Base-by-base conservation (phyloP, 306 rosid genomes). In the Quercus alba region DNA sequence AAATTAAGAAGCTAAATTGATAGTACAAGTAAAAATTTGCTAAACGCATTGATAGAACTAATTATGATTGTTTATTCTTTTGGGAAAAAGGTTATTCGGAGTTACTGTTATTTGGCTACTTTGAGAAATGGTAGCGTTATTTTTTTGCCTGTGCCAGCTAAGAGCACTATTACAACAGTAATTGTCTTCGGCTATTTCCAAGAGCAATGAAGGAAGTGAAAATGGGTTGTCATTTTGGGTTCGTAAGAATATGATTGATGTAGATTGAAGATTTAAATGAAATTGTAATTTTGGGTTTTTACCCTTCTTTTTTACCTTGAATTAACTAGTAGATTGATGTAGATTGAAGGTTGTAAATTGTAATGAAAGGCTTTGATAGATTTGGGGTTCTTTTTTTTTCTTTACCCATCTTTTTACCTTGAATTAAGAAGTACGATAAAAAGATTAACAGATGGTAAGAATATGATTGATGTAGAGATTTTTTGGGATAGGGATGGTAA, bases 241-340 rank as follows among this genome's bases (percentile, higher is more conserved):
- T 31, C 41, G 80, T 19, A 81, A 81, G 77, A 83, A 70, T 76
- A 84, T 79, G 89, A 83, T 70, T 81, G 91, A 83, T 26, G 84
- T 79, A 56, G 87, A 82, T 79, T 70, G 61, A 7, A 80, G 70
- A 70, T 73, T 75, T 70, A 75, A 69, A 63, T 71, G 68, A 75
- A 75, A 13, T 56, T 14, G 46, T 23, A 52, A 12, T 31, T 41
- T 35, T 62, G 51, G 5, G 61, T 72, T 82, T 56, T 75, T 59
- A 59, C 52, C 73, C 64, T 51, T 21, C 68, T 20, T 20, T 28
- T 18, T 54, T 58, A 19, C 23, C 81, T 51, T 23, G 9, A n/a
- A 41, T 41, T 8, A 41, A 41, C 46, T 41, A 41, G 12, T 8
- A 38, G 10, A 6, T 35, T 35, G 41, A 35, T 35, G 41, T 35